A percentile compares a stretch with the other conserved stretches of the same genome.
Conservation (phyloP, 2,329 filamentous ascomycete genomes). For the Pyrenochaeta sp. region DNA sequence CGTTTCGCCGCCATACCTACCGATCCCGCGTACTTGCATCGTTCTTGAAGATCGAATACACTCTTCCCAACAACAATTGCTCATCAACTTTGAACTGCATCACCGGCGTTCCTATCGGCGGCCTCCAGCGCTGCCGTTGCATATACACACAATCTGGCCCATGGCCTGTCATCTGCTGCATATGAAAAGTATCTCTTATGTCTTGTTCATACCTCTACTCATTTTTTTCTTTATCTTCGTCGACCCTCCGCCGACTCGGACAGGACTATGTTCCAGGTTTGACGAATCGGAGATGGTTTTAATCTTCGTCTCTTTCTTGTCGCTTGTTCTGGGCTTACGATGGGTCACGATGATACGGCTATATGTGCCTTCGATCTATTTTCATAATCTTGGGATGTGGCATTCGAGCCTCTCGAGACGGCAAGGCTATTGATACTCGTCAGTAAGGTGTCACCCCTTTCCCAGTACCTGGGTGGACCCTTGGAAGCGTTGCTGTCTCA, state of each 20-base stretch:
- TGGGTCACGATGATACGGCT: slow-evolving; percentile 38
- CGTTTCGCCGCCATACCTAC: slow-evolving; percentile 44
- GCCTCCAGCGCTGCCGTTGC: slow-evolving; percentile 30
- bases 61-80: slow-evolving; percentile 30
- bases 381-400: slow-evolving; percentile 30
- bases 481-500: slow-evolving; percentile 9
- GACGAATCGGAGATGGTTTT: slow-evolving; percentile 16
- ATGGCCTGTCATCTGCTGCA: slow-evolving; percentile 26
- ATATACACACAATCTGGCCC: slow-evolving; percentile 30
- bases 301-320: slow-evolving; percentile 18
- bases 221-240: slow-evolving; percentile 13
- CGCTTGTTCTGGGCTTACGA: slow-evolving; percentile 27
- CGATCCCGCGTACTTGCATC: slow-evolving; percentile 32
- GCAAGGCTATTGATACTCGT: not conserved
- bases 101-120: slow-evolving; percentile 43
- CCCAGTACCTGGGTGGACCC: not conserved
- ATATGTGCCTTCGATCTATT: slow-evolving; percentile 33
- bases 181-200: slow-evolving; percentile 45
- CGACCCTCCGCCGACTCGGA: slow-evolving; percentile 20
- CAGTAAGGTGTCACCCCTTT: not conserved
- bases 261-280: slow-evolving; percentile 23
- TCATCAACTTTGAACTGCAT: slow-evolving; percentile 38
- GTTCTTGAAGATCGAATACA: slow-evolving; percentile 28
- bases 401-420: slow-evolving; percentile 6
- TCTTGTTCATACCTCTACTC: slow-evolving; percentile 32